Base-by-base conservation (phyloP, 179 eudicot genomes). In the Kewa caespitosa region DNA sequence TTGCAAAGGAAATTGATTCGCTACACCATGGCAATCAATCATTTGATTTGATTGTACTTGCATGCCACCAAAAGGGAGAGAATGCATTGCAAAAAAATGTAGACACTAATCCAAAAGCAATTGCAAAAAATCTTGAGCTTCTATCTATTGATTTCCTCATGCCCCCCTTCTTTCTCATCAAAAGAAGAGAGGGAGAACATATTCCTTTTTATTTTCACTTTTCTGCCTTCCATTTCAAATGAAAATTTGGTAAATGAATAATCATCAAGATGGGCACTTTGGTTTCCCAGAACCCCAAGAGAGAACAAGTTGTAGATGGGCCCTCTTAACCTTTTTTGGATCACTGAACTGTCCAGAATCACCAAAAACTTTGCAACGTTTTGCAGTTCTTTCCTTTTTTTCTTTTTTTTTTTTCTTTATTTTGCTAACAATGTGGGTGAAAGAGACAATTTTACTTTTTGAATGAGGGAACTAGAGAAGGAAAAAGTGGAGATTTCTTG, bases 391-490 rank as follows among this genome's bases (percentile, higher is more conserved):
- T 46, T 17, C 20, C 20, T 17, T 46, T 12, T 12, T 46, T 59
- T 28, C 36, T 59, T 17, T 59, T 28, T 30, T 14, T 52, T 63
- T 38, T 50, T 14, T n/a, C n/a, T n/a, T n/a, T 17, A 22, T 52
- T 42, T 79, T 59, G 50, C 74, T 57, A 57, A 67, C 81, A 66
- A 76, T 8, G 64, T 60, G 76, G 70, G n/a, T 77, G 81, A 77
- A 50, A 74, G 81, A 81, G 81, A 77, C 79, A 78, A 81, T 70
- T 71, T 78, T 62, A 74, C 84, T 78, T 82, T 82, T 73, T 68
- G 55, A 78, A 77, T 50, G 57, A 67, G 31, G 23, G 62, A 38
- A 70, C 69, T n/a, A n/a, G n/a, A n/a, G n/a, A 72, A 59, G 46
- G n/a, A 42, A 59, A 69, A 73, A 37, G 76, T 1, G 70, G 38